Percentiles rank a stretch among this genome's conserved stretches.
phyloP scores from a whole-genome alignment of 805 yeast genomes.

The Wickerhamiella kazuoi region DNA sequence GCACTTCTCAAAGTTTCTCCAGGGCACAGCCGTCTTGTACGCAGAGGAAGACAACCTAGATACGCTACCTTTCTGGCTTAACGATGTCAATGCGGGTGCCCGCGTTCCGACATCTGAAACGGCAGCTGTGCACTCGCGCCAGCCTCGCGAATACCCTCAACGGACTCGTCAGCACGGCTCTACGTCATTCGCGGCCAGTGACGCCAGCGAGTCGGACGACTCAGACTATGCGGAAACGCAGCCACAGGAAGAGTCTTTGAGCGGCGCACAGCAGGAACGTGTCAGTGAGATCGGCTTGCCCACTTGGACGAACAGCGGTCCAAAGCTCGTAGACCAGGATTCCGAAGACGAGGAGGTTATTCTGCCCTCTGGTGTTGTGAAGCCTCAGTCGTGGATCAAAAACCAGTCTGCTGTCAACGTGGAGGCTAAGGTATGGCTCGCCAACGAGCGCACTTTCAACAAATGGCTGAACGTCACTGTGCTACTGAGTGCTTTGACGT shows the following conservation, averaged over 20 bases:
- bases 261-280: background rate
- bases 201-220: slow-evolving; percentile 35
- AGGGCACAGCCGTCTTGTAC: slow-evolving; percentile 76
- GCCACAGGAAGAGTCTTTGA: slow-evolving; percentile 3
- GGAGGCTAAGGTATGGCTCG: slow-evolving; percentile 96
- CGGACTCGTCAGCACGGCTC: background rate
- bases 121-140: background rate
- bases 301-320: slow-evolving; percentile 13
- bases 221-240: slow-evolving; percentile 10
- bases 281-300: slow-evolving; percentile 13
- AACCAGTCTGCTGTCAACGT: slow-evolving; percentile 85
- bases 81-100: slow-evolving; percentile 68
- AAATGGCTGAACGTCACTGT: slow-evolving; percentile 88
- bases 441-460: slow-evolving; percentile 92
- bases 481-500: slow-evolving; percentile 66
- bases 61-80: slow-evolving; percentile 85
- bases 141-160: background rate
- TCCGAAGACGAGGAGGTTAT: slow-evolving; percentile 77
- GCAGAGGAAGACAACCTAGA: slow-evolving; percentile 83
- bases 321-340: slow-evolving; percentile 28
- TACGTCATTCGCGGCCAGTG: slow-evolving; percentile 23
- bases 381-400: slow-evolving; percentile 62
- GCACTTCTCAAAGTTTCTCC: slow-evolving; percentile 79
- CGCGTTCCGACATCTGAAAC: slow-evolving; percentile 39
- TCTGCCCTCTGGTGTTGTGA: slow-evolving; percentile 75